A percentile compares a stretch with the other conserved stretches of the same genome.
Evolutionary conservation across 1,284 basidiomycete species (phyloP).

Genomic region (Pseudozyma tsukubaensis): DNA sequence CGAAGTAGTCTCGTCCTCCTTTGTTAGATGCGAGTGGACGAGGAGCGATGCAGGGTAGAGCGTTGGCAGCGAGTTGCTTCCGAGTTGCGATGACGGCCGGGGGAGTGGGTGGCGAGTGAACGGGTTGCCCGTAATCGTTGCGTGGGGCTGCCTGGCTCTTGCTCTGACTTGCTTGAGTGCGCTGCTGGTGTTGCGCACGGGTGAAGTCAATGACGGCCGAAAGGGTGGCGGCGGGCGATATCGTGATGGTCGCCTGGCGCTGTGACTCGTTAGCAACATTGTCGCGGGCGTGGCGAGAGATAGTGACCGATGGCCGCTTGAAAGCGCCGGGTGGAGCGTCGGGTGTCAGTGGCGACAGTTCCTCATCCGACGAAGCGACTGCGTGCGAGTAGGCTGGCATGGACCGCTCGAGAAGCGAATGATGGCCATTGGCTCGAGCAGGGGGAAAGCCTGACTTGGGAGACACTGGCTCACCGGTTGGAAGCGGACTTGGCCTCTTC

Average conservation of each 20-base stretch:
- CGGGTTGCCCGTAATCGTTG: conserved; percentile 17
- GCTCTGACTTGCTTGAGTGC: background rate
- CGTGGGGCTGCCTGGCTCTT: background rate
- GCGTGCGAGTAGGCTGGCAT: conserved; percentile 2
- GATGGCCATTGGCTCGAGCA: background rate
- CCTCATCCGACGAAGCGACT: conserved; percentile 17
- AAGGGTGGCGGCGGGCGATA: conserved; percentile 21
- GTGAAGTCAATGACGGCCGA: conserved; percentile 35
- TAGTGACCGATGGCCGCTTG: background rate
- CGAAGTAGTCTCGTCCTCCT: conserved; percentile 23
- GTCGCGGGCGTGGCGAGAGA: conserved; percentile 17
- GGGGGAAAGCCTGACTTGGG: conserved; percentile 15
- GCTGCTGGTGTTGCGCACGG: conserved; percentile 11
- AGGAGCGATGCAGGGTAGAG: conserved; percentile 18
- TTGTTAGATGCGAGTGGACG: background rate
- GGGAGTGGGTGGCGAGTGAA: conserved; percentile 17
- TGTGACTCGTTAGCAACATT: conserved; percentile 6
- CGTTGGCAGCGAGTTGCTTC: background rate
- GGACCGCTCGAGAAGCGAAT: background rate
- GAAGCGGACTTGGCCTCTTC: no score
- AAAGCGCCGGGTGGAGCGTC: background rate
- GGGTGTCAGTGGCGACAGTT: conserved; percentile 22
- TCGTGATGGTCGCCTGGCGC: background rate
- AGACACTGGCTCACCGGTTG: conserved; percentile 8
- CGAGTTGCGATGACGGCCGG: no score